Conservation (phyloP, 306 rosid species). For the Albizia julibrissin region DNA sequence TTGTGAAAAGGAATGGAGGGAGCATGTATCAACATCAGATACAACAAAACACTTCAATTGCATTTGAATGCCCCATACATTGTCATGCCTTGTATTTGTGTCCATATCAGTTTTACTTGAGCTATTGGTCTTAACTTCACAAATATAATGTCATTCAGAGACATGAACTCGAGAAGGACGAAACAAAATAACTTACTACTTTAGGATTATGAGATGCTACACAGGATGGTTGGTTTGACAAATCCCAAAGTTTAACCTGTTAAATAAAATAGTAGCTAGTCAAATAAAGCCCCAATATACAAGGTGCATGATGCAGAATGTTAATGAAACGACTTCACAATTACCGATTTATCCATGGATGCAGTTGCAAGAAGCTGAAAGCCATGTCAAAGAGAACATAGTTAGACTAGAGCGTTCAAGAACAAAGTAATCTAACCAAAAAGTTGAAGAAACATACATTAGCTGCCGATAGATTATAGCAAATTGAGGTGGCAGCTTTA, state of each 20-base stretch:
- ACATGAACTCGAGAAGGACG: neutral
- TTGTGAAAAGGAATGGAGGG: no score
- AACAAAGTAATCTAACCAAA: constrained; percentile 17
- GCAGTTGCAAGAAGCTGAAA: constrained; percentile 90
- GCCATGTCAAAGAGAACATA: constrained; percentile 7
- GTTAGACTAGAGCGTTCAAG: constrained; percentile 35
- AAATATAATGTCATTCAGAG: neutral
- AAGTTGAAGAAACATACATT: constrained; percentile 56
- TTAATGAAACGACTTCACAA: constrained; percentile 15
- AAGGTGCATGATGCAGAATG: neutral
- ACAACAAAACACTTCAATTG: neutral
- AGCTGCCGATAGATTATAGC: constrained; percentile 67
- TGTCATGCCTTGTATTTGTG: neutral
- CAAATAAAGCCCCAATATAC: constrained; percentile 22
- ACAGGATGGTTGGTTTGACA: constrained; percentile 82
- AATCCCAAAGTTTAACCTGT: constrained; percentile 95
- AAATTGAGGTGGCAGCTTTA: constrained; percentile 72
- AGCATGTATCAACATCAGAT: neutral
- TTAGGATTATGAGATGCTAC: constrained; percentile 61
- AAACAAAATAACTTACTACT: constrained; percentile 48
- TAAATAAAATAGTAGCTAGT: constrained; percentile 28
- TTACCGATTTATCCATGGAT: constrained; percentile 86
- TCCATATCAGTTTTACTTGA: neutral
- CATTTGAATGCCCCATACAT: neutral
- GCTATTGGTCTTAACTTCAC: neutral